Evolutionary conservation across 305 asterid species (phyloP).

Genomic region (Stenogyne calaminthoides): DNA sequence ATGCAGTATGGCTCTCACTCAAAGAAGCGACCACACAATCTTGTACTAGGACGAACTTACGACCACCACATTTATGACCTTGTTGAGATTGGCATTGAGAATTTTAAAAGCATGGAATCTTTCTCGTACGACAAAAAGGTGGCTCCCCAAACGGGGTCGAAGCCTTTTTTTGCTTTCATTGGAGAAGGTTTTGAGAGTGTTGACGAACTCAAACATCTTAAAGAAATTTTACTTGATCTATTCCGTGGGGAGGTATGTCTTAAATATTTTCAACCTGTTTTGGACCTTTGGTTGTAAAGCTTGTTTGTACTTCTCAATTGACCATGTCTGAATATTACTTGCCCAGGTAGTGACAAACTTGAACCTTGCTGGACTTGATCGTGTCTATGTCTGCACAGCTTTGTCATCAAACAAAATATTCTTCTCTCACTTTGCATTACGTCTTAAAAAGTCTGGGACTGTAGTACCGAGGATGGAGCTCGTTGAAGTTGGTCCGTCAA

Average conservation of each 20-base stretch:
- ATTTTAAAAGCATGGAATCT: constrained; percentile 73
- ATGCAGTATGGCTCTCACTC: constrained; percentile 88
- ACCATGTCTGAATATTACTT: constrained; percentile 1
- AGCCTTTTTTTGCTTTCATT: constrained; percentile 83
- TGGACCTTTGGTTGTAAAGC: neutral
- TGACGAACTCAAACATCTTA: constrained; percentile 83
- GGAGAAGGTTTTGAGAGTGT: constrained; percentile 94
- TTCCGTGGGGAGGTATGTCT: constrained; percentile 80
- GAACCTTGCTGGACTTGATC: constrained; percentile 93
- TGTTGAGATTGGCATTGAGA: constrained; percentile 85
- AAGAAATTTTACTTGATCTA: constrained; percentile 82
- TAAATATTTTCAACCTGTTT: neutral
- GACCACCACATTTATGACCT: constrained; percentile 90
- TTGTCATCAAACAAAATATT: constrained; percentile 61
- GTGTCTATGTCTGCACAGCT: constrained; percentile 74
- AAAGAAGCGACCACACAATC: constrained; percentile 94
- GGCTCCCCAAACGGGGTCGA: constrained; percentile 84
- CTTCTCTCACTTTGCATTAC: constrained; percentile 80
- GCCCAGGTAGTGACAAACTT: constrained; percentile 73
- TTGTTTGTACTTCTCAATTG: constrained; percentile 3
- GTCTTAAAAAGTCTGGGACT: constrained; percentile 88
- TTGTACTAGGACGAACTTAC: constrained; percentile 79
- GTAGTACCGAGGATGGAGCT: constrained; percentile 81
- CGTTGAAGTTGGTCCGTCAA: constrained; percentile 97
- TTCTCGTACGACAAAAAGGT: constrained; percentile 74